Evolutionary conservation across 805 yeast species (phyloP).

Genomic region (Vanderwaltozyma polyspora): DNA sequence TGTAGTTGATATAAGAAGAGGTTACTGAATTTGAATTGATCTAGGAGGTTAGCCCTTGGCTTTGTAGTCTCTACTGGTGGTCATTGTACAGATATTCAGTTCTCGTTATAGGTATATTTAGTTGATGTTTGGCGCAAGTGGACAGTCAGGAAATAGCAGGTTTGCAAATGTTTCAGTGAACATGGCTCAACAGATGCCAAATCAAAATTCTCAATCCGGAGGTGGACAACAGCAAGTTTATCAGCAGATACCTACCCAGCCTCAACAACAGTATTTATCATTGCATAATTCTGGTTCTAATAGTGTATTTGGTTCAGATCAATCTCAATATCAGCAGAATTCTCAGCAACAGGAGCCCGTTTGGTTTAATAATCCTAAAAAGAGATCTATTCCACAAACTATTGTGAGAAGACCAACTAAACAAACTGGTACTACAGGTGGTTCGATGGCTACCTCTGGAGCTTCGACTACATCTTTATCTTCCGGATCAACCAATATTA

Average conservation of each 20-base stretch:
- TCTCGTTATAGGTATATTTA: no score
- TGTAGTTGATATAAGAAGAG: no score
- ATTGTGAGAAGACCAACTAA: constrained; percentile 32
- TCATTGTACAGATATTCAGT: no score
- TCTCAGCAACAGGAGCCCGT: constrained; percentile 17
- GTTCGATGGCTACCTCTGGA: neutral
- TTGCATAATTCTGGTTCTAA: neutral
- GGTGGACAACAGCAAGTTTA: constrained; percentile 11
- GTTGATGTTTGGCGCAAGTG: constrained; percentile 9
- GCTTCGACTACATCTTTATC: constrained; percentile 1
- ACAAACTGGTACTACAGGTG: neutral
- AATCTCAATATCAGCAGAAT: constrained; percentile 2
- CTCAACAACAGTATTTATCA: constrained; percentile 1
- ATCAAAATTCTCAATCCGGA: constrained; percentile 6
- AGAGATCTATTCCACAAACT: constrained; percentile 37
- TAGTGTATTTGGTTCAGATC: constrained; percentile 2
- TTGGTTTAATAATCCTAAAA: constrained; percentile 35
- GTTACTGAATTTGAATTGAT: no score
- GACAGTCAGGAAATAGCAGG: constrained; percentile 6
- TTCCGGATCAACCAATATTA: constrained; percentile 1
- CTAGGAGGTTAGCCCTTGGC: no score
- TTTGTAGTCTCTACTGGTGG: no score
- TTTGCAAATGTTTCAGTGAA: constrained; percentile 16
- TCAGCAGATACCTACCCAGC: neutral
- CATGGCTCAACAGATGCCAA: constrained; percentile 7